Evolutionary conservation across 2,329 filamentous ascomycete genomes (phyloP), one percentile per base, ranked within the genome.

Genomic region (Rutstroemia sp.): DNA sequence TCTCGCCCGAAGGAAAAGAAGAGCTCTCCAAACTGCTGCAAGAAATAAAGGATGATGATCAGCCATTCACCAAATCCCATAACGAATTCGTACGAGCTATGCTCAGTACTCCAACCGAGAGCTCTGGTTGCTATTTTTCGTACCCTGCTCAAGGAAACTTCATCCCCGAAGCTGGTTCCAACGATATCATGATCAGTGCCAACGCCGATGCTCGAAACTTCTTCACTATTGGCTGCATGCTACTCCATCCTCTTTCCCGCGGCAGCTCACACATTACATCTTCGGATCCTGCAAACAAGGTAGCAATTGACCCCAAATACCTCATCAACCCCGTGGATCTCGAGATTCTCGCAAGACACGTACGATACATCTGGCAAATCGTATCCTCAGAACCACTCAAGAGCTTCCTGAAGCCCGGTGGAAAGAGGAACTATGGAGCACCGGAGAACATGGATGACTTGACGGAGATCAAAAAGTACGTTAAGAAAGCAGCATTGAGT

Each of bases 161-260:
- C 27, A n/a, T 21, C 38, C 39, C 49, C 5, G 27, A 53, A 12
- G 39, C 25, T 34, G 19, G 25, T 3, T 44, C 51, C 12, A 53
- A 46, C 17, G 42, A 44, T 14, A 14, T 34, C 12, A 34, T 42
- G 12, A 27, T 27, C 7, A 27, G 25, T 27, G 19, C 25, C 2
- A 53, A 21, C 17, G 12, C 25, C 45, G 30, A 45, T 27, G 17
- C 67, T 64, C 80, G 79, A 0, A 72, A 73, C 64, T 79, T 79
- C 67, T 69, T 81, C 55, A 82, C 78, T 1, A 75, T 85, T 1
- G 77, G 85, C 12, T 59, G 64, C 1, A 64, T 71, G 17, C 69
- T 71, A 61, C 69, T 67, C 8, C 61, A 74, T 57, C 67, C 72
- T 0, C 69, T 75, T 39, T 75, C 73, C 0, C 70, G 74, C n/a